Evolutionary conservation across 1,284 basidiomycete genomes (phyloP).

Genomic region (Garcileccinum viscosum): DNA sequence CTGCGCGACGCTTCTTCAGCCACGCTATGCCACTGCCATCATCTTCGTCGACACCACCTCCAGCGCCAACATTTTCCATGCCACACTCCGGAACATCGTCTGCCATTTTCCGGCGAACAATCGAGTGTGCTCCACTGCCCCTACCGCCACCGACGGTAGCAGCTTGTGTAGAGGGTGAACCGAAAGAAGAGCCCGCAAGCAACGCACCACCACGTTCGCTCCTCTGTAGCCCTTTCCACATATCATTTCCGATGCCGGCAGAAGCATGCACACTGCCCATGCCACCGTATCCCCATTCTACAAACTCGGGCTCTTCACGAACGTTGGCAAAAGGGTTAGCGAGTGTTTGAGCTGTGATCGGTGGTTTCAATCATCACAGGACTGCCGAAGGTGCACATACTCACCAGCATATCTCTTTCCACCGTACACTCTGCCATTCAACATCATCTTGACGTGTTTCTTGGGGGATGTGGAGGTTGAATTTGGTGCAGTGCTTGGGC

Average conservation of each 20-base stretch:
- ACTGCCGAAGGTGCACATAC: conserved; percentile 12
- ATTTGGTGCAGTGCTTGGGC: conserved; percentile 25
- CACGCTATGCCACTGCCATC: conserved; percentile 80
- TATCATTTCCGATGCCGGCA: conserved; percentile 34
- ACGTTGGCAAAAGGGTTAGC: conserved; percentile 59
- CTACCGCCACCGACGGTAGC: conserved; percentile 4
- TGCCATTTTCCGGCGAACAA: conserved; percentile 29
- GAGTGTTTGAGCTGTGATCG: conserved; percentile 26
- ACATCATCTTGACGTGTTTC: conserved; percentile 65
- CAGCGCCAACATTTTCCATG: conserved; percentile 32
- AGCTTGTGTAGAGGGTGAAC: not conserved
- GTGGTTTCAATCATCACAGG: not conserved
- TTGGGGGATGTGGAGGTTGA: conserved; percentile 16
- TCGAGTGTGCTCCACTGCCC: conserved; percentile 13
- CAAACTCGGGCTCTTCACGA: conserved; percentile 73
- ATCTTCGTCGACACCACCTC: conserved; percentile 50
- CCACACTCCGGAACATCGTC: conserved; percentile 24
- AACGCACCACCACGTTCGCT: conserved; percentile 35
- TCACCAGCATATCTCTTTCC: conserved; percentile 47
- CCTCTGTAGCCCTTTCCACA: conserved; percentile 40
- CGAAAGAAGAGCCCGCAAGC: conserved; percentile 20
- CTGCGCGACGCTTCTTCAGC: conserved; percentile 64
- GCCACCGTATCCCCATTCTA: conserved; percentile 86
- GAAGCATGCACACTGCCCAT: conserved; percentile 70
- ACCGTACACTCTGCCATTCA: conserved; percentile 82